Percentiles rank a stretch among this genome's conserved stretches.
Conservation (phyloP, 371 early-diverging fungal species). For the Saksenaea vasiformis region DNA sequence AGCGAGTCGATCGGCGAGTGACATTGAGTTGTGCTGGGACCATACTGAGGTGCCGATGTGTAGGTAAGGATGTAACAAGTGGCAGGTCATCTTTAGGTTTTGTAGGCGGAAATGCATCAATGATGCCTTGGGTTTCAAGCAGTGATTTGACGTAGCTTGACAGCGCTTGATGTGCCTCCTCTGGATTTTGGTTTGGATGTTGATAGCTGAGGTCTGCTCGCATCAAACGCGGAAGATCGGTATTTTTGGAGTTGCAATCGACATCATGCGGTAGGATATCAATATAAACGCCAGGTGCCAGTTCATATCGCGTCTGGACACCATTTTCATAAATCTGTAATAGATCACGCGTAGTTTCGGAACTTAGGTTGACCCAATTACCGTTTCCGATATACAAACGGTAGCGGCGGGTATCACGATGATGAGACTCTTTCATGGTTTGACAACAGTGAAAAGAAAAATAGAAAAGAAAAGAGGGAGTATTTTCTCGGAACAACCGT, state of each 20-base stretch:
- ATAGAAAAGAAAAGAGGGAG: not conserved
- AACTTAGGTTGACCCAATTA: constrained; percentile 42
- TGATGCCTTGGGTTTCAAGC: constrained; percentile 40
- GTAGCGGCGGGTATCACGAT: constrained; percentile 21
- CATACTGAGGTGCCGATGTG: constrained; percentile 45
- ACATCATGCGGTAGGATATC: constrained; percentile 51
- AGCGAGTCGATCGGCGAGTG: constrained; percentile 19
- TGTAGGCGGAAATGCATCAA: constrained; percentile 47
- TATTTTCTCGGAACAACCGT: not conserved
- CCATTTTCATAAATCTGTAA: constrained; percentile 33
- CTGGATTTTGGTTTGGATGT: not conserved
- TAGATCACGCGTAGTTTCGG: constrained; percentile 38
- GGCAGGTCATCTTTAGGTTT: constrained; percentile 22
- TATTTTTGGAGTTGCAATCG: constrained; percentile 47
- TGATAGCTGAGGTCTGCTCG: constrained; percentile 43
- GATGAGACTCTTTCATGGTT: not conserved
- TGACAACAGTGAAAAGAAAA: not conserved
- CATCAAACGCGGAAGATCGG: constrained; percentile 43
- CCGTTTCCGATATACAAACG: constrained; percentile 47
- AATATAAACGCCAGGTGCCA: constrained; percentile 31
- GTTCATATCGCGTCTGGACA: constrained; percentile 33
- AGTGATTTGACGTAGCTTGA: constrained; percentile 31
- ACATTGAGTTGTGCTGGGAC: constrained; percentile 31
- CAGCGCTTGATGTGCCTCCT: constrained; percentile 17
- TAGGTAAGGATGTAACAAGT: constrained; percentile 24